Base-by-base conservation (phyloP, 2,329 filamentous ascomycete species). In the Ceratocystis destructans region DNA sequence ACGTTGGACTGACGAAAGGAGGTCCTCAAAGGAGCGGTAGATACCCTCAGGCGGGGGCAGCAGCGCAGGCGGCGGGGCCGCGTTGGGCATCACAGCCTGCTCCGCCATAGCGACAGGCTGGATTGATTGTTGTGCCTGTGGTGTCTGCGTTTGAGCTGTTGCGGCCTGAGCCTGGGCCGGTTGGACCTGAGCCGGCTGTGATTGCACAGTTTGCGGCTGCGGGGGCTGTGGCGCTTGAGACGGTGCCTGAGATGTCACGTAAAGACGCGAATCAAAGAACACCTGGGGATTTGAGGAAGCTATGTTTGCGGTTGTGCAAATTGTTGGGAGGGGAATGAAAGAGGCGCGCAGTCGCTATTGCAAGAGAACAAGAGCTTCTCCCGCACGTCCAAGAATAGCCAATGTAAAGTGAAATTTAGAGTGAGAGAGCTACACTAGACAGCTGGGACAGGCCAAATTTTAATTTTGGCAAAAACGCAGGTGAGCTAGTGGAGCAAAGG, bases 41-140 rank as follows among this genome's bases (percentile, higher is more conserved):
- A 85, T 84, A 69, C 81, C 82, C 72, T 85, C 82, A 63, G 82
- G 81, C 62, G 83, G 83, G 50, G 83, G 80, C 55, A 79, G 77
- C 69, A 84, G 75, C 68, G 75, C 74, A 59, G 78, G 76, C 53
- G 77, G 76, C 68, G 79, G 78, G 70, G 79, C 79, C 71, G 77
- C 77, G 20, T 31, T 59, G 69, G 78, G 75, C 78, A 80, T 80
- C 53, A 74, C 72, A 6, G 64, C 63, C 72, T 71, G 70, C 72
- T 74, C 71, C 70, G 73, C 72, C 70, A 74, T 71, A 69, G 70
- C 72, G 71, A 73, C 73, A 71, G 65, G 33, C 48, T 37, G 64
- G 70, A 71, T 55, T 22, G 61, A 25, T 46, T 59, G 50, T 31
- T 63, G 65, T 5, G 44, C 55, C 50, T 59, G 62, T 33, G 59